A percentile compares a stretch with the other conserved stretches of the same genome.
phyloP scores from a whole-genome alignment of 2,329 filamentous ascomycete species.

The Pseudogymnoascus sp. region DNA sequence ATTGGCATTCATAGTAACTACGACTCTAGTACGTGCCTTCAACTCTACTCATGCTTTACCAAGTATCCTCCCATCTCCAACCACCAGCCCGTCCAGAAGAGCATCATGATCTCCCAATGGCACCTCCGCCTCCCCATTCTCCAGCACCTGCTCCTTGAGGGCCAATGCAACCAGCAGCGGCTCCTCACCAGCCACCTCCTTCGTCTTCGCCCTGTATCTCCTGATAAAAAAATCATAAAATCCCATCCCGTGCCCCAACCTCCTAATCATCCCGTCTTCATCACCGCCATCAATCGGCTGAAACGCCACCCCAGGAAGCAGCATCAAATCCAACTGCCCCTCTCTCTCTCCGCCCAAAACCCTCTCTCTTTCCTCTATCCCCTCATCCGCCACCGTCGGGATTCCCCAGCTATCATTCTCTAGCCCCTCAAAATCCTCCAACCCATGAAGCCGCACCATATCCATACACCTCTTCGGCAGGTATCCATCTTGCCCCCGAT shows the following conservation, averaged over 20 bases:
- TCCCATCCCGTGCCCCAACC: slow-evolving; percentile 88
- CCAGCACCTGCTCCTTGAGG: slow-evolving; percentile 76
- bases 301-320: slow-evolving; percentile 91
- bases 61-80: slow-evolving; percentile 59
- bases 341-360: slow-evolving; percentile 53
- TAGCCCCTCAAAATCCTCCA: slow-evolving; percentile 71
- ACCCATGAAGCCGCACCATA: slow-evolving; percentile 72
- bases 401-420: slow-evolving; percentile 86
- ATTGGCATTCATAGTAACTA: background rate
- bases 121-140: slow-evolving; percentile 50
- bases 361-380: slow-evolving; percentile 59
- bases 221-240: slow-evolving; percentile 94
- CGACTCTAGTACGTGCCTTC: background rate
- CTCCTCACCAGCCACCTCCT: slow-evolving; percentile 54
- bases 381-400: slow-evolving; percentile 65
- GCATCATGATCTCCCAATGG: slow-evolving; percentile 72
- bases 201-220: slow-evolving; percentile 49
- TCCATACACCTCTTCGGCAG: slow-evolving; percentile 73
- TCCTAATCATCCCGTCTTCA: slow-evolving; percentile 51
- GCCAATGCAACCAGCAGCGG: slow-evolving; percentile 65
- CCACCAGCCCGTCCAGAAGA: slow-evolving; percentile 67
- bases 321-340: slow-evolving; percentile 68
- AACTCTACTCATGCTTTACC: background rate
- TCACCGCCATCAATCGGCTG: slow-evolving; percentile 36
- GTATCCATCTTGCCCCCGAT: slow-evolving; percentile 20